Base-by-base conservation (phyloP, 2,329 filamentous ascomycete genomes). In the Fusarium scirpi region DNA sequence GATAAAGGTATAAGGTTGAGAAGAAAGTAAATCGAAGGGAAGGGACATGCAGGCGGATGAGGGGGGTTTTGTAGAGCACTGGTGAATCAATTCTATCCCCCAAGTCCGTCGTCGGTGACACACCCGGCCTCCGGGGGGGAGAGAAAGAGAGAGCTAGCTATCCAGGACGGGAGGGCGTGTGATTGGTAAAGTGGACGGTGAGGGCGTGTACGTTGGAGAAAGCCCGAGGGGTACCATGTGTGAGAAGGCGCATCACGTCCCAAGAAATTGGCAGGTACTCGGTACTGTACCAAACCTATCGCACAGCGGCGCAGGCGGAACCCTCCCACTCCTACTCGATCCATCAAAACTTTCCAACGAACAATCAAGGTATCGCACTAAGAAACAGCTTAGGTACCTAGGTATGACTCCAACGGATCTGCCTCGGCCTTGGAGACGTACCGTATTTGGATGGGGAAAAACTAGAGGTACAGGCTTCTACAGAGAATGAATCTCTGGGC, bases 11-110 rank as follows among this genome's bases (percentile, higher is more conserved):
- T 67, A 45, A 53, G 58, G 62, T 55, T 74, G 67, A 57, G 62
- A 76, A 62, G 66, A 61, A 71, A 68, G 65, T 72, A 69, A 72
- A 64, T 48, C 47, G 62, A 64, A 65, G 65, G 70, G 71, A 72
- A 68, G 54, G 54, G 58, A 65, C 44, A 54, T 52, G 70, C 60
- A 64, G 67, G 73, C 73, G 71, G 73, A 41, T 53, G 70, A 73
- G 63, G 73, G 47, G 73, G 73, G 65, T 76, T 75, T 75, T 75
- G 73, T 75, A 74, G 67, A 65, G 66, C 30, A 63, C 11, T 56
- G 47, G 41, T 51, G 24, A 58, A 59, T 60, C 34, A 38, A 38
- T 38, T 38, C 34, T n/a, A 38, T 38, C 71, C 63, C 56, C 65
- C 63, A 71, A 71, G 62, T 52, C 49, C 59, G 56, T 72, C 61